Evolutionary conservation across 2,329 filamentous ascomycete species (phyloP), one percentile per base, ranked within the genome.

Genomic region (Mycocentrospora acerina): DNA sequence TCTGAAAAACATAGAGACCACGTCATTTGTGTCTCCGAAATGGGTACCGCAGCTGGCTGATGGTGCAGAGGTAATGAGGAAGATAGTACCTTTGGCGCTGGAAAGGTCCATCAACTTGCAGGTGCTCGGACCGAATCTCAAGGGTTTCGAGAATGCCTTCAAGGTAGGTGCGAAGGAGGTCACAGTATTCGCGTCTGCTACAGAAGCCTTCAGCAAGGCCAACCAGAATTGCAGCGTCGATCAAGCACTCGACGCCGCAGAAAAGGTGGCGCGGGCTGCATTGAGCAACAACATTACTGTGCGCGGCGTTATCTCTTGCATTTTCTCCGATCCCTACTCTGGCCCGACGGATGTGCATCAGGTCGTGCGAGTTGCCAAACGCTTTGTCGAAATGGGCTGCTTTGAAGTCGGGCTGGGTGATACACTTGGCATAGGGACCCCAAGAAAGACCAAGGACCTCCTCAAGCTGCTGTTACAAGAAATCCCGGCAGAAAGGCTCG

Each of bases 111-210:
- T 24, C 14, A 24, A 29, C 14, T 12, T 65, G 7, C 69, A 70
- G 2, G 71, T 73, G 0, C 45, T 73, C 7, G 58, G 68, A 0
- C 70, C 71, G 0, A 73, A 72, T 42, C 17, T 64, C 9, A 70
- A 67, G 39, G 69, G 71, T 0, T 39, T 73, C 14, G 78, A 85
- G 51, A 80, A 86, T 29, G 84, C 86, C 0, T 78, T 66, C 1
- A 35, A 62, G 13, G 40, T 60, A 26, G 57, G 54, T 0, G 67
- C 64, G 3, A 59, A 53, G 24, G 69, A 72, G 35, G 59, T 72
- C 5, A 68, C 67, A 1, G 68, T 72, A 0, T 72, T 73, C 34
- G 55, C 70, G 13, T 68, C 64, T 37, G 69, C 68, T 0, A 69
- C 62, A 0, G 70, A 72, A 30, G 69, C 62, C 0, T 73, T 73